Evolutionary conservation across 73 alveolate genomes (phyloP).

Genomic region (Diophrys sp.): DNA sequence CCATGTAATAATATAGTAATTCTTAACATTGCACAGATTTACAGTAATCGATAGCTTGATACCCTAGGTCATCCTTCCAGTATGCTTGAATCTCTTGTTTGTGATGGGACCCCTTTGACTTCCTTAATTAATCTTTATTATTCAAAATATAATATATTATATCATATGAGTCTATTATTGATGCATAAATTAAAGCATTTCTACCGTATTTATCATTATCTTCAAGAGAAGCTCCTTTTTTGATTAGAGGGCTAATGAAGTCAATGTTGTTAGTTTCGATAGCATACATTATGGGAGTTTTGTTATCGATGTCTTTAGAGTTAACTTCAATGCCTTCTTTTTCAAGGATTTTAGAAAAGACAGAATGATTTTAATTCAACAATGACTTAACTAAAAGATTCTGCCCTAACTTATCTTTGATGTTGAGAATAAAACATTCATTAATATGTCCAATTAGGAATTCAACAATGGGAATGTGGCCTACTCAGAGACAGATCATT

Average conservation of each 20-base stretch:
- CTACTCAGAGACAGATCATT: not conserved
- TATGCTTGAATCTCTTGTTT: not conserved
- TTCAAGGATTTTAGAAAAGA: not conserved
- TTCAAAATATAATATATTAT: no score
- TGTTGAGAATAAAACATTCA: not conserved
- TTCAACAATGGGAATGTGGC: not conserved
- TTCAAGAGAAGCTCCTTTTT: not conserved
- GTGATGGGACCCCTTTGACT: no score
- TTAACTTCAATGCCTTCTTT: slow-evolving; percentile 4
- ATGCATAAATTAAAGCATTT: not conserved
- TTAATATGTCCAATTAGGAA: slow-evolving; percentile 4
- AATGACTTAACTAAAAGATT: not conserved
- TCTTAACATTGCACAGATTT: not conserved
- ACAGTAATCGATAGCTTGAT: not conserved
- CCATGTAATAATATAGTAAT: not conserved
- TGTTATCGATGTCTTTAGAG: not conserved
- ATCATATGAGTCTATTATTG: not conserved
- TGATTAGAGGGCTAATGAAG: not conserved
- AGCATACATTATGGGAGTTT: slow-evolving; percentile 8
- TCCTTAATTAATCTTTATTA: no score
- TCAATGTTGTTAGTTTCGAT: not conserved
- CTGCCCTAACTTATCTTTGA: not conserved
- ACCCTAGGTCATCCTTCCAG: not conserved
- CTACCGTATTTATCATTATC: not conserved
- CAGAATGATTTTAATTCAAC: not conserved